Conservation (phyloP, 106 monocot genomes). For the Gastrodia elata region DNA sequence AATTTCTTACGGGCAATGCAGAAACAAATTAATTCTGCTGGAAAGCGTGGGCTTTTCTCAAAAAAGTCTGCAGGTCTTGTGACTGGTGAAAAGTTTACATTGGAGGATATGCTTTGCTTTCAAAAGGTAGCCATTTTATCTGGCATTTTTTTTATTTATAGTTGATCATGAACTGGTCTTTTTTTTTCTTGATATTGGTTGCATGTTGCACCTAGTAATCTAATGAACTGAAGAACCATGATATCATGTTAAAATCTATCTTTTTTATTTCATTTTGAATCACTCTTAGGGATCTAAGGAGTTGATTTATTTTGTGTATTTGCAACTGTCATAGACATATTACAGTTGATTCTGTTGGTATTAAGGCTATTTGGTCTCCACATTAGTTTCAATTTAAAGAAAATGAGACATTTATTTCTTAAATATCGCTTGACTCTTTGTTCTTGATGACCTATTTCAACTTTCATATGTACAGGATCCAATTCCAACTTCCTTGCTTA, state of each 20-base stretch:
- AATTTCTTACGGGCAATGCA: slow-evolving; percentile 87
- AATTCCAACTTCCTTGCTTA: slow-evolving; percentile 92
- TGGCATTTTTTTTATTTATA: background rate
- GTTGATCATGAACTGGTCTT: background rate
- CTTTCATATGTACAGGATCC: slow-evolving; percentile 60
- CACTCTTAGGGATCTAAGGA: background rate
- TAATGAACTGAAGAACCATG: background rate
- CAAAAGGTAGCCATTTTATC: slow-evolving; percentile 55
- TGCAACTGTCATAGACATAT: background rate
- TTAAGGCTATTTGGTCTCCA: background rate
- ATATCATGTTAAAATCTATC: background rate
- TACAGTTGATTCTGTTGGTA: background rate
- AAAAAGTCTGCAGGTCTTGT: slow-evolving; percentile 71
- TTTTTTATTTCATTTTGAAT: background rate
- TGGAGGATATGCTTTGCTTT: slow-evolving; percentile 95
- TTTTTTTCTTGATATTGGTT: background rate
- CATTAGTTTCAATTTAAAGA: background rate
- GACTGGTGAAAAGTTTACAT: slow-evolving; percentile 78
- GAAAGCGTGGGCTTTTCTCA: slow-evolving; percentile 86
- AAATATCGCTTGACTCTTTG: background rate
- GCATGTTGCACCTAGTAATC: background rate
- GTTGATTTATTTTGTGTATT: background rate
- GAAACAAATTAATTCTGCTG: slow-evolving; percentile 79
- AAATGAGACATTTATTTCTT: background rate
- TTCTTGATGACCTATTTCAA: background rate